These are phyloP conservation scores for Cordyceps militaris DNA, from an alignment of 2,329 filamentous ascomycete species.

Conservation along the genomic window DNA sequence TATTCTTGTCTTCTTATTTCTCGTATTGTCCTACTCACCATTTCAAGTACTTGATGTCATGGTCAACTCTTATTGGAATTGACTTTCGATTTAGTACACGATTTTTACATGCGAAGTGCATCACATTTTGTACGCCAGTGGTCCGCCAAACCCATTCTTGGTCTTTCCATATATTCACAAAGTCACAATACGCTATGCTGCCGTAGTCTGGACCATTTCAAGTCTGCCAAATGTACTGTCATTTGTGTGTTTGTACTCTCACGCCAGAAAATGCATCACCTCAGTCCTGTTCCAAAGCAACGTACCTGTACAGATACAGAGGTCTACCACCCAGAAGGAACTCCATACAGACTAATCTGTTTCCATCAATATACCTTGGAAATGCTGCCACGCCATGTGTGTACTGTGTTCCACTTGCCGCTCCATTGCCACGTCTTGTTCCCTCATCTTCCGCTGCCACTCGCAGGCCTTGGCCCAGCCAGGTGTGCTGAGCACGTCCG, in stretches of 20 bases:
- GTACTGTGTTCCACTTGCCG: neutral
- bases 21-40: neutral
- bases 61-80: neutral
- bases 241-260: neutral
- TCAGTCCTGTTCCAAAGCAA: too few species aligned
- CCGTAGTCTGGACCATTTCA: neutral
- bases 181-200: neutral
- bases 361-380: neutral
- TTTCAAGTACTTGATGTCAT: neutral
- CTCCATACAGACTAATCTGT: neutral
- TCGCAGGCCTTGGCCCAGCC: slow-evolving; percentile 37
- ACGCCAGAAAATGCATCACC: neutral
- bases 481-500: slow-evolving; percentile 36
- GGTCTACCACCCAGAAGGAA: too few species aligned
- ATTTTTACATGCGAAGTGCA: too few species aligned
- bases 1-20: neutral
- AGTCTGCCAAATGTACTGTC: neutral
- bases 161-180: neutral
- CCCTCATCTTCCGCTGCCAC: slow-evolving; percentile 27
- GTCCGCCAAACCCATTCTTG: too few species aligned
- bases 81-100: too few species aligned
- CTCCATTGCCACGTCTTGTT: neutral
- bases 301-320: too few species aligned
- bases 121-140: too few species aligned
- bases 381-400: neutral